phyloP scores from a whole-genome alignment of 768 basidiomycete species.

The Grammothele lineata region DNA sequence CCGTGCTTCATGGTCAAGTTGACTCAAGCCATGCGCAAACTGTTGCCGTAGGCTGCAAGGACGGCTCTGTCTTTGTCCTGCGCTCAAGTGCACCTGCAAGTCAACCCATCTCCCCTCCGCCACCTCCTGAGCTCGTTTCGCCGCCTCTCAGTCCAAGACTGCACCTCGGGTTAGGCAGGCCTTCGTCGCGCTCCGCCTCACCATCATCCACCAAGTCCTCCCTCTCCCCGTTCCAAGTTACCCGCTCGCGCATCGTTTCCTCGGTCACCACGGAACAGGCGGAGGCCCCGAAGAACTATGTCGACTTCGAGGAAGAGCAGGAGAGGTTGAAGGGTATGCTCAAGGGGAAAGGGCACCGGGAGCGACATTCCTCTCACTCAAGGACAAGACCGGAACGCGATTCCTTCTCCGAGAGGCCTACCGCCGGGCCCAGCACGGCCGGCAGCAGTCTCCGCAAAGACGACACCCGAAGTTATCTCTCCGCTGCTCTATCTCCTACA shows the following conservation, averaged over 20 bases:
- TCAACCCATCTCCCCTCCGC: neutral
- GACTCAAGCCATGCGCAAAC: constrained; percentile 9
- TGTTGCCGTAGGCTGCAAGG: constrained; percentile 32
- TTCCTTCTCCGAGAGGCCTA: neutral
- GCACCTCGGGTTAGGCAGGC: constrained; percentile 8
- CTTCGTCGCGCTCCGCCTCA: constrained; percentile 29
- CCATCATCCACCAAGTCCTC: constrained; percentile 31
- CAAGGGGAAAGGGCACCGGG: constrained; percentile 45
- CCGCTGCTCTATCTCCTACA: constrained; percentile 14
- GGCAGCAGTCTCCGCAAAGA: constrained; percentile 6
- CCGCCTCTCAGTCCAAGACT: constrained; percentile 16
- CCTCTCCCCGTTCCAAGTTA: constrained; percentile 44
- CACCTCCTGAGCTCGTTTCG: neutral
- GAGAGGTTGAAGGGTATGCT: constrained; percentile 73
- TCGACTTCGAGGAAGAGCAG: constrained; percentile 80
- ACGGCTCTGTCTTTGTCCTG: constrained; percentile 35
- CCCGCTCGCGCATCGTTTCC: constrained; percentile 67
- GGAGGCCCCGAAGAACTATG: constrained; percentile 73
- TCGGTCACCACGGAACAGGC: constrained; percentile 65
- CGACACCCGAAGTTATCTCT: constrained; percentile 6
- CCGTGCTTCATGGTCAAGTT: neutral
- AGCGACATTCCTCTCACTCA: constrained; percentile 17
- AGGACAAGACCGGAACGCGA: constrained; percentile 4
- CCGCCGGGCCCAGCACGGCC: too few species aligned
- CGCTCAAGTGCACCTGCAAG: constrained; percentile 7